Evolutionary conservation across 345 rosid genomes (phyloP), one percentile per base, ranked within the genome.

Genomic region (Aquilaria malaccensis): DNA sequence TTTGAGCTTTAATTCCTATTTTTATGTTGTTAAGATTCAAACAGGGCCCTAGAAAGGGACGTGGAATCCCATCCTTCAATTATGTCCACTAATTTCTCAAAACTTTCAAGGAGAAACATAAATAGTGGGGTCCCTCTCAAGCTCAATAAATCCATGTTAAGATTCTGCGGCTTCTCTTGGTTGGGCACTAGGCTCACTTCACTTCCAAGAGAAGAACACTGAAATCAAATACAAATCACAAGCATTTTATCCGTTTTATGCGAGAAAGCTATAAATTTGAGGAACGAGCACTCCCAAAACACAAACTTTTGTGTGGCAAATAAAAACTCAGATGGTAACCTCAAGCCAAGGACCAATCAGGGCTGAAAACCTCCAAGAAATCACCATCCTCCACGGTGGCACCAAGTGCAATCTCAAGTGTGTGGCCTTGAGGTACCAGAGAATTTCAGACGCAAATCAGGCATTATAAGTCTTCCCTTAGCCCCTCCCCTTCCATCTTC

Each of bases 331-430:
- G 2, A 65, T 56, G 55, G 68, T 52, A 30, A 68, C 69, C 71
- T 37, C 43, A 37, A 37, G 43, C 43, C 67, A 49, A 10, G 22
- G 11, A 5, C 56, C 54, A 33, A 3, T 33, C 9, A 33, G 61
- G 52, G 3, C 47, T 53, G 45, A 46, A 32, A 31, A 51, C 50
- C 33, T 4, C 43, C 43, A 30, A 53, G 53, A 32, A 14, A 53
- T 58, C 29, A 4, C 46, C 29, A 31, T 0, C 9, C 33, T 71
- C 80, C 83, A 74, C 78, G 83, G 22, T 81, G 80, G 56, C 67
- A 52, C 1, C 49, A 10, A 63, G 43, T 2, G 63, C 50, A 74
- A 81, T 81, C 86, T 63, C 69, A 47, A 60, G 41, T 74, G 76
- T 76, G 86, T 74, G 86, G 81, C 53, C 69, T 60, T 46, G 63